Evolutionary conservation across 169 alveolate genomes (phyloP).

Genomic region (Eimeria sp.): DNA sequence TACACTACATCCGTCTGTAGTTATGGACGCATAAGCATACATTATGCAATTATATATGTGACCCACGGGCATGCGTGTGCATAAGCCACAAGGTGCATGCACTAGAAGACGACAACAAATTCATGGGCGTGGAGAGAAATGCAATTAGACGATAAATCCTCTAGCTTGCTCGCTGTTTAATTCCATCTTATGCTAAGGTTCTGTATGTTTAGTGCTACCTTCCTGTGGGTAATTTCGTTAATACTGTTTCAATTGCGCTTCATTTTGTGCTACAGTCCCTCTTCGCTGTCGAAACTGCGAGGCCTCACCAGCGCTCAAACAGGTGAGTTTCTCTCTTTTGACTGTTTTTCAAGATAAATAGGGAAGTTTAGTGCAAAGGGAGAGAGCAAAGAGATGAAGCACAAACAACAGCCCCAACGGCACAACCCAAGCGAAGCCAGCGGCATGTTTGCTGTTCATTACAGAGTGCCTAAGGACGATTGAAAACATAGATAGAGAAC

Average conservation of each 20-base stretch:
- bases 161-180: no score
- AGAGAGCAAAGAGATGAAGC: no score
- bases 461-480: slow-evolving; percentile 13
- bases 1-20: no score
- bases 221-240: neutral
- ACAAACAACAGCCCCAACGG: neutral
- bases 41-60: no score
- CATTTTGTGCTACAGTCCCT: neutral
- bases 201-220: neutral
- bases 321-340: neutral
- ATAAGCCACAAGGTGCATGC: no score
- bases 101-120: no score
- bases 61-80: no score
- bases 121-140: no score
- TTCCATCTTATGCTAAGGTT: no score
- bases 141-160: no score
- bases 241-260: neutral
- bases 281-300: slow-evolving; percentile 17
- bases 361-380: no score
- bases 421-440: neutral
- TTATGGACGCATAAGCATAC: no score
- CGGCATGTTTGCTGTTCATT: neutral
- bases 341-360: neutral
- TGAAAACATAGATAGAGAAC: slow-evolving; percentile 6
- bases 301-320: slow-evolving; percentile 46